Base-by-base conservation (phyloP, 2,329 filamentous ascomycete species). In the Alternaria brassicae region DNA sequence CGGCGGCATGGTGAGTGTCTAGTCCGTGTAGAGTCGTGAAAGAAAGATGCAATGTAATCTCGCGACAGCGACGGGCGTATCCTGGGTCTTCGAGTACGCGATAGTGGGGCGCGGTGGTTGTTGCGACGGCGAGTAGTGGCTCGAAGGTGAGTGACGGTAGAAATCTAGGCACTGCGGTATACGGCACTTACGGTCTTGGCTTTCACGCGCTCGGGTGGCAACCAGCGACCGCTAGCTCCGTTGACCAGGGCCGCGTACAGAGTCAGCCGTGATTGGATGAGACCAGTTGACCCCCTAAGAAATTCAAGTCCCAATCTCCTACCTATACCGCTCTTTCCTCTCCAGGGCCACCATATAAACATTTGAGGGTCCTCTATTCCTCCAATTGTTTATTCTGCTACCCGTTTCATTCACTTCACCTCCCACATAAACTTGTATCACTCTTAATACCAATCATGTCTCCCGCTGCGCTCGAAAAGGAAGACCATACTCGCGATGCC, bases 401-500 rank as follows among this genome's bases (percentile, higher is more conserved):
- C 30, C 17, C 41, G 27, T 47, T 32, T 21, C 55, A 39, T 55
- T 44, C 53, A 21, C 52, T 56, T 48, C 39, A 23, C 25, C 44
- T 45, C 28, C 34, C 45, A 47, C 30, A 47, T 50, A 50, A 12
- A 34, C n/a, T 28, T 49, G 28, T 40, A 28, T 44, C 32, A 25
- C 37, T 55, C 53, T 48, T 28, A 49, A 54, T 48, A 59, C 60
- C 66, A 72, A 80, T 67, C 63, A 86, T 86, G 85, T 79, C 84
- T 69, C 82, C 84, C 50, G 70, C 77, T 65, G 77, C 78, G 61
- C 89, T 97, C 77, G 92, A 96, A 85, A 82, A 84, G 74, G 92
- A 97, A 82, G 88, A 97, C 78, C 90, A 93, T 79, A 77, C 81
- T 75, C 92, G 93, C 71, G 93, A 97, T 90, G 91, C 92, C 65